Percentiles rank a stretch among this genome's conserved stretches.
Conservation (phyloP, 306 rosid genomes). For the Vachellia pachyceras region DNA sequence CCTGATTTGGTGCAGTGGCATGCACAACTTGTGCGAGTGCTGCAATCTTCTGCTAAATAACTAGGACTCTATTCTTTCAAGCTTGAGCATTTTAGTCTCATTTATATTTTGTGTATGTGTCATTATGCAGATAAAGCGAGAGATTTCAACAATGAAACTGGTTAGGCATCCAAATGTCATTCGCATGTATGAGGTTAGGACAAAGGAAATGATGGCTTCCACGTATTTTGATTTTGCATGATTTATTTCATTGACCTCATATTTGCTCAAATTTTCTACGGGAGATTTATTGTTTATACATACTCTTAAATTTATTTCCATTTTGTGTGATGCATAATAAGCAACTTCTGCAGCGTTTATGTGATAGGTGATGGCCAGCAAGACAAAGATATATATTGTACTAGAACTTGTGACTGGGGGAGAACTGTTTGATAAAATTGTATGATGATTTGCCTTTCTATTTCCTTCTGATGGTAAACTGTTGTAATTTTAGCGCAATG, state of each 20-base stretch:
- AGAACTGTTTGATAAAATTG: constrained; percentile 75
- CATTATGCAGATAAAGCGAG: constrained; percentile 71
- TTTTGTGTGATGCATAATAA: constrained; percentile 16
- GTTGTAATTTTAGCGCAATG: constrained; percentile 2
- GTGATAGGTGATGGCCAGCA: constrained; percentile 87
- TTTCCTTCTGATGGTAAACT: constrained; percentile 5
- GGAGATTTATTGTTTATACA: not conserved
- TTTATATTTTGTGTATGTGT: not conserved
- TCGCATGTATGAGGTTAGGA: constrained; percentile 72
- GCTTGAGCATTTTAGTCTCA: not conserved
- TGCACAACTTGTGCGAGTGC: not conserved
- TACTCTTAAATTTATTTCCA: not conserved
- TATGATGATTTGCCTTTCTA: constrained; percentile 44
- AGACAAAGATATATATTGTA: constrained; percentile 76
- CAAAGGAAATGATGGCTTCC: constrained; percentile 2
- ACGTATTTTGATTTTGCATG: not conserved
- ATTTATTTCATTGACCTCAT: constrained; percentile 10
- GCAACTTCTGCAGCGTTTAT: constrained; percentile 37
- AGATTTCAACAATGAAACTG: constrained; percentile 74
- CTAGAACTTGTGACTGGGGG: constrained; percentile 77
- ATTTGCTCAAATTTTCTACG: not conserved
- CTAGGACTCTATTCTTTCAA: not conserved
- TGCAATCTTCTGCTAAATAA: not conserved
- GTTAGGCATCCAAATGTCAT: constrained; percentile 79
- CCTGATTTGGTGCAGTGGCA: not conserved